Percentiles rank a stretch among this genome's conserved stretches.
These are phyloP conservation scores for Arthrobotrys entomopaga DNA, from an alignment of 2,329 filamentous ascomycete species.

Conservation along the genomic window DNA sequence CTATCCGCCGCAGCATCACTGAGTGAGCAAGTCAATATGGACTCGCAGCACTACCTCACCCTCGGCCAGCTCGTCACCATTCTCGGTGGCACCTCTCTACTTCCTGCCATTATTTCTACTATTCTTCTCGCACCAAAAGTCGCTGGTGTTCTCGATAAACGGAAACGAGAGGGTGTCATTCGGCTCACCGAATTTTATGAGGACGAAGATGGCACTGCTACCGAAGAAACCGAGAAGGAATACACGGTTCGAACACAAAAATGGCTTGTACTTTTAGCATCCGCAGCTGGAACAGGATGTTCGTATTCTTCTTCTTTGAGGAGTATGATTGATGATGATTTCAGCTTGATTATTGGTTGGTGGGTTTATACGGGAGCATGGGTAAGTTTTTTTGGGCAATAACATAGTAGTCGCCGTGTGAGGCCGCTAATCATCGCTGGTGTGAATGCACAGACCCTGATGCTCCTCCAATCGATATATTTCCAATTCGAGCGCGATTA, in stretches of 20 bases:
- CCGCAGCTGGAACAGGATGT: conserved; percentile 67
- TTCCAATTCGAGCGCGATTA: conserved; percentile 67
- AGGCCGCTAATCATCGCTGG: background rate
- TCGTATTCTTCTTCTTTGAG: conserved; percentile 71
- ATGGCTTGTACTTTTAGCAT: conserved; percentile 67
- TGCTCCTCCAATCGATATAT: conserved; percentile 67
- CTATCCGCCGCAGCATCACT: background rate
- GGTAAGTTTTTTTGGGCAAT: conserved; percentile 66
- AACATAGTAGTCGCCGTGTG: background rate
- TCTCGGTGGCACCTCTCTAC: conserved; percentile 34
- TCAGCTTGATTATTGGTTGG: conserved; percentile 66
- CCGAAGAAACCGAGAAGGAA: conserved; percentile 70
- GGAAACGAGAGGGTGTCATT: conserved; percentile 45
- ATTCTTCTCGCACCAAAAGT: conserved; percentile 35
- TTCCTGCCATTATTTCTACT: conserved; percentile 32
- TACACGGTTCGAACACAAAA: conserved; percentile 73
- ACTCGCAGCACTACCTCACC: conserved; percentile 36
- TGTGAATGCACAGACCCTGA: conserved; percentile 63
- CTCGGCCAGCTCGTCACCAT: conserved; percentile 48
- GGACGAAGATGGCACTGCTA: conserved; percentile 76
- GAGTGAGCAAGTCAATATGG: conserved; percentile 17
- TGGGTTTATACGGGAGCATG: conserved; percentile 72
- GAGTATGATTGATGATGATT: conserved; percentile 63
- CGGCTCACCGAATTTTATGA: conserved; percentile 67
- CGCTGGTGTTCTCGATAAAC: conserved; percentile 39